Percentiles rank a stretch among this genome's conserved stretches.
Conservation (phyloP, 1,284 basidiomycete species). For the Neonothopanus nambi region DNA sequence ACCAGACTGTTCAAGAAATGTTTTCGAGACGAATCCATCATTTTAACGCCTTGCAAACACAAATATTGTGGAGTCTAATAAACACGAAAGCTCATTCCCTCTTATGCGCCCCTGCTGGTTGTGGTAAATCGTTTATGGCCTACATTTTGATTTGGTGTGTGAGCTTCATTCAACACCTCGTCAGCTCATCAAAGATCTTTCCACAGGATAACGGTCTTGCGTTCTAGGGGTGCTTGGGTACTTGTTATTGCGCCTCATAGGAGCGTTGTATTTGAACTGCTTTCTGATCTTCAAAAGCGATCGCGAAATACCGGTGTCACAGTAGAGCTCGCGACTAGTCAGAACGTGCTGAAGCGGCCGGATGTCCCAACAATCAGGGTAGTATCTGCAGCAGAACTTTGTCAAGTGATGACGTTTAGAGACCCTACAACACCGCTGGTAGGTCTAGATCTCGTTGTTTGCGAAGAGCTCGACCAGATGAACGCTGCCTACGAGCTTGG, state of each 20-base stretch:
- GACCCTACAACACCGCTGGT: conserved; percentile 33
- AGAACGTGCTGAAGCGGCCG: conserved; percentile 34
- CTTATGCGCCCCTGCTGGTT: conserved; percentile 80
- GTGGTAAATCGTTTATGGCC: conserved; percentile 81
- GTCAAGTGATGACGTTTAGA: conserved; percentile 39
- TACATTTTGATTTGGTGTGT: conserved; percentile 73
- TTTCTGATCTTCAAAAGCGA: conserved; percentile 48
- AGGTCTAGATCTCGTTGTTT: conserved; percentile 68
- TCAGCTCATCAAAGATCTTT: not conserved
- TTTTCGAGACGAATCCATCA: conserved; percentile 50
- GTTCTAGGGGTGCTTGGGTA: conserved; percentile 44
- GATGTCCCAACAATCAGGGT: conserved; percentile 51
- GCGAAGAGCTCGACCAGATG: conserved; percentile 87
- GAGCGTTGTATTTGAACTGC: conserved; percentile 47
- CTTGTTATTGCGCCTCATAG: conserved; percentile 58
- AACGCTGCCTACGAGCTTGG: conserved; percentile 84
- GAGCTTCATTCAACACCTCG: conserved; percentile 1
- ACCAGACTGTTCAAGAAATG: conserved; percentile 46
- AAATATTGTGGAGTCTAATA: conserved; percentile 83
- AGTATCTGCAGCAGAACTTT: conserved; percentile 52
- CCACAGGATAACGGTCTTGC: conserved; percentile 50
- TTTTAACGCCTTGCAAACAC: conserved; percentile 90
- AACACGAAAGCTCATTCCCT: conserved; percentile 75
- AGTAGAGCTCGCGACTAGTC: conserved; percentile 41
- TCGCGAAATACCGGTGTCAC: conserved; percentile 40